phyloP scores from a whole-genome alignment of 805 yeast genomes.

The Candida orba region DNA sequence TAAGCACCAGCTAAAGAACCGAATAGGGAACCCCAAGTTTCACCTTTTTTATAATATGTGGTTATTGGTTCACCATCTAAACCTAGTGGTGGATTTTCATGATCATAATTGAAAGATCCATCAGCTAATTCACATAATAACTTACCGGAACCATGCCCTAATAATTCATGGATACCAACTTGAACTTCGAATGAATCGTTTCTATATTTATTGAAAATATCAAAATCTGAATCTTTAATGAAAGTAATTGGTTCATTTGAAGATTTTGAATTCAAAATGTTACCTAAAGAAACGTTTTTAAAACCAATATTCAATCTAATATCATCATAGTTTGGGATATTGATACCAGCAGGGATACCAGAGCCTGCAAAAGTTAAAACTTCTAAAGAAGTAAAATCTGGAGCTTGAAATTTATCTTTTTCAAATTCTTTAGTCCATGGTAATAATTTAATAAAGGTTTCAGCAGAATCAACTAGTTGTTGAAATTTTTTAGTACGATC shows the following conservation, averaged over 20 bases:
- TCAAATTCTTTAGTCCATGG: constrained; percentile 79
- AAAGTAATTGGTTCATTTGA: constrained; percentile 65
- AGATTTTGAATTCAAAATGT: constrained; percentile 71
- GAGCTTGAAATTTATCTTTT: constrained; percentile 82
- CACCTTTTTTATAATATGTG: constrained; percentile 70
- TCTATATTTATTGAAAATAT: constrained; percentile 59
- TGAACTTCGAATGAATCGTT: constrained; percentile 86
- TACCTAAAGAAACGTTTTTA: constrained; percentile 85
- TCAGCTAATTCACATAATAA: constrained; percentile 53
- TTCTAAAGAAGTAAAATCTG: constrained; percentile 87
- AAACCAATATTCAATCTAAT: constrained; percentile 79
- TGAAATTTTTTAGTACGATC: constrained; percentile 80
- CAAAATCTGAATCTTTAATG: constrained; percentile 44
- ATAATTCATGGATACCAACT: constrained; percentile 86
- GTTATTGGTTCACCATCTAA: constrained; percentile 53
- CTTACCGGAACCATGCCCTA: constrained; percentile 91
- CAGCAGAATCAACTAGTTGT: constrained; percentile 59
- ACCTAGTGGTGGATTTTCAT: constrained; percentile 51
- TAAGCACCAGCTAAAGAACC: constrained; percentile 80
- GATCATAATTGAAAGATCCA: constrained; percentile 68
- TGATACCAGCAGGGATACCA: constrained; percentile 90
- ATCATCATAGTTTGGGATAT: constrained; percentile 88
- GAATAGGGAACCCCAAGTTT: constrained; percentile 87
- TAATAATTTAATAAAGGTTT: constrained; percentile 51
- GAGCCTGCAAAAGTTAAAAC: constrained; percentile 85